Percentiles rank a stretch among this genome's conserved stretches.
phyloP scores from a whole-genome alignment of 495 filamentous ascomycete genomes.

The Penicillium daleae region DNA sequence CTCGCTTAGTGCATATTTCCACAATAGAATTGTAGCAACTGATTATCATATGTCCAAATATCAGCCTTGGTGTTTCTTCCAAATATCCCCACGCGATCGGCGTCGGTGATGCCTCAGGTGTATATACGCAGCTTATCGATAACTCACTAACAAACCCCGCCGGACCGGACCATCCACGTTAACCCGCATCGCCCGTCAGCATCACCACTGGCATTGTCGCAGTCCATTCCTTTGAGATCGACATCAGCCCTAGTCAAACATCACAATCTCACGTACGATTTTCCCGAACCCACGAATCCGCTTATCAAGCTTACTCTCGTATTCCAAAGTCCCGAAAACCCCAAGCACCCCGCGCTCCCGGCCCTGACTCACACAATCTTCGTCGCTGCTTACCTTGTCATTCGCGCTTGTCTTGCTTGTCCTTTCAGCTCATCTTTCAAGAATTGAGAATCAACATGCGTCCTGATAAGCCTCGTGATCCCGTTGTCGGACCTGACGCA shows the following conservation, averaged over 20 bases:
- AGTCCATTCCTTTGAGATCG: background rate
- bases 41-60: background rate
- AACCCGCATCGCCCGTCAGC: background rate
- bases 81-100: background rate
- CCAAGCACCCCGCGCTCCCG: constrained; percentile 8
- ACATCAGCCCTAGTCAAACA: background rate
- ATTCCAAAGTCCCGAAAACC: constrained; percentile 2
- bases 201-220: constrained; percentile 15
- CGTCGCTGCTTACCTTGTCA: background rate
- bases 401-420: background rate
- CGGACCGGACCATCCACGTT: background rate
- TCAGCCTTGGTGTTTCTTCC: background rate
- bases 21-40: background rate
- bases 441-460: constrained; percentile 33
- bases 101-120: constrained; percentile 15
- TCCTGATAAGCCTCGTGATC: constrained; percentile 55
- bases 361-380: constrained; percentile 10
- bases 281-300: background rate
- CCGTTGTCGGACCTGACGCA: constrained; percentile 66
- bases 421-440: background rate
- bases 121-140: constrained; percentile 16
- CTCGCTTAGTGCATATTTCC: background rate
- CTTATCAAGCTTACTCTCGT: constrained; percentile 11
- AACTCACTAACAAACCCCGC: constrained; percentile 11
- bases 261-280: background rate